Base-by-base conservation (phyloP, 2,329 filamentous ascomycete genomes). In the Arthroderma sp. region DNA sequence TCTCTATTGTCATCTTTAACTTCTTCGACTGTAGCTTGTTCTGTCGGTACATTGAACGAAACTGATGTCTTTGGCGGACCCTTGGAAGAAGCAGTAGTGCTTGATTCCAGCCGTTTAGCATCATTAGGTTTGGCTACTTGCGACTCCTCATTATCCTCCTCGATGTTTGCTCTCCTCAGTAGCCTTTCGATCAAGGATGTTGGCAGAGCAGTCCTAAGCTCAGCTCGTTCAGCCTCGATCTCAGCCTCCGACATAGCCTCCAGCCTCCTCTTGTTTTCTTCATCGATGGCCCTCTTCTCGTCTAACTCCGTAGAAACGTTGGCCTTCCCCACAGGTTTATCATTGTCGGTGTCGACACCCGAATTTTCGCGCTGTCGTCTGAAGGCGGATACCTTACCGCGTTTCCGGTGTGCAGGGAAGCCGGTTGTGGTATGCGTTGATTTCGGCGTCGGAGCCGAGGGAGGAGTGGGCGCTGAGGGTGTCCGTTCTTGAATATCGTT, bases 321-420 rank as follows among this genome's bases (percentile, higher is more conserved):
- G 21, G 43, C 54, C 5, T 33, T 51, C 5, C 44, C 15, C 7
- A 17, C 28, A 60, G 28, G 44, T 56, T 21, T 58, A 56, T 19
- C 57, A 63, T 58, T 57, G 49, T 59, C 51, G 1, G 60, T 62
- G 19, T 65, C 61, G 9, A 58, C 51, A 8, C 59, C 6, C 19
- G 35, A 61, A 38, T 57, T 57, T 35, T 39, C 68, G 60, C 81
- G 77, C 66, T 83, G 81, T 66, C 88, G 84, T 69, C 89, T 95
- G 75, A 95, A 95, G 1, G 86, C 81, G 1, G 90, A 95, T 6
- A 81, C 73, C 58, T 81, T 80, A 57, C 77, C 79, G 62, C 91
- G 83, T 69, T 87, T 89, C 70, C 87, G 93, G 70, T 90, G 91
- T 59, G 84, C 82, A n/a, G 93, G 93, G 64, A 97, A 97, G 0